Percentiles rank a stretch among this genome's conserved stretches.
Evolutionary conservation across 2,329 filamentous ascomycete species (phyloP).

Genomic region (Penicillium frequentans): DNA sequence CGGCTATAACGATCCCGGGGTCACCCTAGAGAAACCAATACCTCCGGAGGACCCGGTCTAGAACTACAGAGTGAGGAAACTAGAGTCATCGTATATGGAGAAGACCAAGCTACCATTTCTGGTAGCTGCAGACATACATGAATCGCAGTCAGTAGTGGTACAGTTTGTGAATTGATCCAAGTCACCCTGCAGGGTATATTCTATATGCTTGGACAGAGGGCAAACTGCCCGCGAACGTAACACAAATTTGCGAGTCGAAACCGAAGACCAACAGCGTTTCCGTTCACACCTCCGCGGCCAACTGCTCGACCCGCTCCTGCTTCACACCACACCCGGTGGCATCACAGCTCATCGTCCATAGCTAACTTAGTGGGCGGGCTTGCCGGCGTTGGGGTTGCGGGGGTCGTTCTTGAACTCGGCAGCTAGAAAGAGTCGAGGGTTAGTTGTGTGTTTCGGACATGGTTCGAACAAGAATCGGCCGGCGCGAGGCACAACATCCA

Average conservation of each 20-base stretch:
- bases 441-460: conserved; percentile 14
- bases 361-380: conserved; percentile 35
- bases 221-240: conserved; percentile 30
- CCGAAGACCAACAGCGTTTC: conserved; percentile 20
- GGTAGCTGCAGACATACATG: neutral
- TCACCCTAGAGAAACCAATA: neutral
- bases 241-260: conserved; percentile 22
- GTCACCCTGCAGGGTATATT: conserved; percentile 32
- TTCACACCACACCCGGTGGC: conserved; percentile 13
- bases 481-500: neutral
- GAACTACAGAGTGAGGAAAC: neutral
- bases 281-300: conserved; percentile 14
- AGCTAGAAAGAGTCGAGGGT: conserved; percentile 53
- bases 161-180: conserved; percentile 41
- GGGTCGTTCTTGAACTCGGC: conserved; percentile 97
- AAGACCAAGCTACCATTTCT: neutral
- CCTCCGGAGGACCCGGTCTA: neutral
- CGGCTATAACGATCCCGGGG: conserved; percentile 3
- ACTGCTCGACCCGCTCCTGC: conserved; percentile 12
- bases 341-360: conserved; percentile 15
- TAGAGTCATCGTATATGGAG: neutral
- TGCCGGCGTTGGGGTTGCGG: conserved; percentile 62
- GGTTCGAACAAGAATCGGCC: conserved; percentile 3
- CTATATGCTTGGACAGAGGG: conserved; percentile 43
- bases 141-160: conserved; percentile 31